phyloP scores from a whole-genome alignment of 1,284 basidiomycete genomes.

The Tilletia walkeri region DNA sequence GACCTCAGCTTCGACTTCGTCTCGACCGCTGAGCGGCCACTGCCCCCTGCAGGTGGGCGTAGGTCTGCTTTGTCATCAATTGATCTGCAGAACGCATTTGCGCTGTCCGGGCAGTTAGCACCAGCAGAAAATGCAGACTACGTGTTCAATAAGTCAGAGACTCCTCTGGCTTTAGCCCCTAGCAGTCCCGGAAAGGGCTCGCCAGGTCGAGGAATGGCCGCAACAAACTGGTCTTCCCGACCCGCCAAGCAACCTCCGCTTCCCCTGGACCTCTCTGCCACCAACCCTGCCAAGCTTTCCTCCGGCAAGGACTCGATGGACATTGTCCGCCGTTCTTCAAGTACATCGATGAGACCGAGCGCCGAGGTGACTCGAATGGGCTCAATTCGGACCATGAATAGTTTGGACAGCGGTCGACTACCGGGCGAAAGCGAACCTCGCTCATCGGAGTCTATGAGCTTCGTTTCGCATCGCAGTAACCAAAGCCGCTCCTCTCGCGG shows the following conservation, averaged over 20 bases:
- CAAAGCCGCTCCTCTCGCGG: constrained; percentile 2
- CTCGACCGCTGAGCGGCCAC: neutral
- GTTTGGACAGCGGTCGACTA: neutral
- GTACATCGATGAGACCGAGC: constrained; percentile 6
- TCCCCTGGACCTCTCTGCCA: constrained; percentile 9
- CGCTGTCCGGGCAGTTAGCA: neutral
- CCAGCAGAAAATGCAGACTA: neutral
- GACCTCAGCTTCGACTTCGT: constrained; percentile 17
- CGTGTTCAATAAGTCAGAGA: neutral
- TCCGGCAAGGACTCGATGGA: neutral
- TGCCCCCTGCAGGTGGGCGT: neutral
- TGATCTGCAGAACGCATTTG: neutral
- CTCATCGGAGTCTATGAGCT: constrained; percentile 4
- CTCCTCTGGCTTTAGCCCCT: neutral
- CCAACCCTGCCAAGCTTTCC: constrained; percentile 6
- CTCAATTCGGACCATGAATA: neutral
- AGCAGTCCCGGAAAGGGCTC: neutral
- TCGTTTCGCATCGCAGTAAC: constrained; percentile 1
- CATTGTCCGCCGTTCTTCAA: neutral
- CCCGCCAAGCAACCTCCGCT: constrained; percentile 4
- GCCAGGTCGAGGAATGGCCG: constrained; percentile 8
- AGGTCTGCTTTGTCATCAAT: neutral
- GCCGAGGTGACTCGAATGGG: neutral
- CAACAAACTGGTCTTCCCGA: neutral
- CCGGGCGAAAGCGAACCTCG: neutral